Evolutionary conservation across 768 basidiomycete genomes (phyloP).

Genomic region (Cystofilobasidium bisporidii): DNA sequence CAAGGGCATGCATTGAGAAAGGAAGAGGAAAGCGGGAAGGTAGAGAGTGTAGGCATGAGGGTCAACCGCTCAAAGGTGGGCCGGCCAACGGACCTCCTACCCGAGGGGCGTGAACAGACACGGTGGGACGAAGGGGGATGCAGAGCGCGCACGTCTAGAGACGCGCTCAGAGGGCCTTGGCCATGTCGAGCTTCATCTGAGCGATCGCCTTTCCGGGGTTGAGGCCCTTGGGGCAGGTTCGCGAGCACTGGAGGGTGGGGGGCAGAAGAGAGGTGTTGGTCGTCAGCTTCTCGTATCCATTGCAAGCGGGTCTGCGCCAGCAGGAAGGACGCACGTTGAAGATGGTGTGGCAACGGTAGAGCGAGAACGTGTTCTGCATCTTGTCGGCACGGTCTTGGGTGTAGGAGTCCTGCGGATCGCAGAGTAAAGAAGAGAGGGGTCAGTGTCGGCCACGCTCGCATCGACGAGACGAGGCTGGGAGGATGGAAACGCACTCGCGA

Average conservation of each 20-base stretch:
- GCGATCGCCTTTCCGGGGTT: slow-evolving; percentile 44
- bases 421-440: background rate
- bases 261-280: background rate
- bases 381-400: slow-evolving; percentile 73
- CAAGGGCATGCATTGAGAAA: too few relatives aligned
- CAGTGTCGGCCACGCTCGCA: background rate
- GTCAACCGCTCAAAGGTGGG: too few relatives aligned
- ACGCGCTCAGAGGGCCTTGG: too few relatives aligned
- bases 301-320: background rate
- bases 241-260: slow-evolving; percentile 46
- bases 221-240: slow-evolving; percentile 94
- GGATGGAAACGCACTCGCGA: slow-evolving; percentile 57
- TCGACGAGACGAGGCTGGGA: background rate
- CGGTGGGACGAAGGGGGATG: background rate
- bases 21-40: too few relatives aligned
- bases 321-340: slow-evolving; percentile 22
- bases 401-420: slow-evolving; percentile 55
- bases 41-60: too few relatives aligned
- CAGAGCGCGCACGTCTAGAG: too few relatives aligned
- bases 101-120: background rate
- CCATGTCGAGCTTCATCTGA: background rate
- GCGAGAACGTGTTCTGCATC: slow-evolving; percentile 87
- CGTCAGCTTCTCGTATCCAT: too few relatives aligned
- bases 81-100: too few relatives aligned
- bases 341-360: slow-evolving; percentile 89